Conservation (phyloP, 2,329 filamentous ascomycete genomes). For the Pyrenophora tritici-repentis region DNA sequence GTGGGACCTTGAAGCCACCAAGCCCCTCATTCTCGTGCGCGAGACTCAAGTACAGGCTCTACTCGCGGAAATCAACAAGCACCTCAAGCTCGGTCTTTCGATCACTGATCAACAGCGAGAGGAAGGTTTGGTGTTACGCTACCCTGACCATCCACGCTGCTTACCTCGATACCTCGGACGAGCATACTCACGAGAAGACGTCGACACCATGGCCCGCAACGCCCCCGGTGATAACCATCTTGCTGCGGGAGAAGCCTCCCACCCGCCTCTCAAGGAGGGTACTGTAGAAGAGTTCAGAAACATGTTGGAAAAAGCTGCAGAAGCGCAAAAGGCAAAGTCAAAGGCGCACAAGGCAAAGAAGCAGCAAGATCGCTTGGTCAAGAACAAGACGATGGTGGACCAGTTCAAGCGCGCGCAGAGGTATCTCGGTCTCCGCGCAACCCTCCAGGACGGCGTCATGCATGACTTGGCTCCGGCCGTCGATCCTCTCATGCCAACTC, state of each 20-base stretch:
- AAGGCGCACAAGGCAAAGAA: conserved; percentile 57
- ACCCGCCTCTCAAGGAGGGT: conserved; percentile 40
- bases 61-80: conserved; percentile 66
- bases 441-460: not conserved
- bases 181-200: conserved; percentile 54
- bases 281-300: conserved; percentile 57
- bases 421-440: conserved; percentile 70
- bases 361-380: conserved; percentile 54
- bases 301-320: conserved; percentile 59
- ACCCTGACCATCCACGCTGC: conserved; percentile 64
- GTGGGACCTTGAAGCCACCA: conserved; percentile 51
- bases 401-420: conserved; percentile 68
- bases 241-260: conserved; percentile 23
- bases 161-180: conserved; percentile 71
- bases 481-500: conserved; percentile 22
- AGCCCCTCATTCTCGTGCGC: conserved; percentile 69
- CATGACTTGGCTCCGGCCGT: conserved; percentile 15
- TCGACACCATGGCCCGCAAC: conserved; percentile 44
- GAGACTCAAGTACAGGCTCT: conserved; percentile 68
- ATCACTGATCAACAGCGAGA: conserved; percentile 62
- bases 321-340: conserved; percentile 56
- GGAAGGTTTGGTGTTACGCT: conserved; percentile 64
- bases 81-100: conserved; percentile 58
- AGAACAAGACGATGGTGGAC: conserved; percentile 58
- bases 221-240: conserved; percentile 22